Evolutionary conservation across 2,329 filamentous ascomycete genomes (phyloP).

Genomic region (Xylaria sp.): DNA sequence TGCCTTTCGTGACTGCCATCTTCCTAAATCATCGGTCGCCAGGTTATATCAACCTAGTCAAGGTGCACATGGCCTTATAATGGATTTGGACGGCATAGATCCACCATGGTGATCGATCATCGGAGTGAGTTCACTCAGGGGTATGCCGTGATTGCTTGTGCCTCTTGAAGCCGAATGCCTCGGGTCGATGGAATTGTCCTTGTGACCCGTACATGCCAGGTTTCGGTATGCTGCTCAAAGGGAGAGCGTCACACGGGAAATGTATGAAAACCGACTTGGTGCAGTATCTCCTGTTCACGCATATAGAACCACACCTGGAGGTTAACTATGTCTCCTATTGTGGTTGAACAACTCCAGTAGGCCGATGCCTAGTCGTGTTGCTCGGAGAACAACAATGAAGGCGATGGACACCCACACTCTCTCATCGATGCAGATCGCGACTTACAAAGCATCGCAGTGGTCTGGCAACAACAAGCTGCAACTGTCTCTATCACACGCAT

Average conservation of each 20-base stretch:
- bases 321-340: too few species aligned
- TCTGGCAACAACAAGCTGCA: too few species aligned
- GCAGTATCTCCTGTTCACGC: not conserved
- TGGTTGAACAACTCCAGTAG: too few species aligned
- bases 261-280: not conserved
- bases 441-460: too few species aligned
- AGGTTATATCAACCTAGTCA: not conserved
- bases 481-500: too few species aligned
- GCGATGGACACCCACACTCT: too few species aligned
- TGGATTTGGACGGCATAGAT: not conserved
- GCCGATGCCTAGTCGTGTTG: too few species aligned
- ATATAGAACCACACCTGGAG: too few species aligned
- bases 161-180: not conserved
- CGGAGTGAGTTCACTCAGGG: not conserved
- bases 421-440: too few species aligned
- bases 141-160: not conserved
- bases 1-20: not conserved
- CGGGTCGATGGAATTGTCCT: not conserved
- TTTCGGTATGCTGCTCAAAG: slow-evolving; percentile 2
- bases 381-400: too few species aligned
- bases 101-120: not conserved
- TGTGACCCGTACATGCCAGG: not conserved
- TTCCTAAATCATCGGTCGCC: not conserved
- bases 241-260: not conserved
- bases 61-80: not conserved